phyloP scores from a whole-genome alignment of 1,284 basidiomycete genomes.

The Golubevia pallescens region DNA sequence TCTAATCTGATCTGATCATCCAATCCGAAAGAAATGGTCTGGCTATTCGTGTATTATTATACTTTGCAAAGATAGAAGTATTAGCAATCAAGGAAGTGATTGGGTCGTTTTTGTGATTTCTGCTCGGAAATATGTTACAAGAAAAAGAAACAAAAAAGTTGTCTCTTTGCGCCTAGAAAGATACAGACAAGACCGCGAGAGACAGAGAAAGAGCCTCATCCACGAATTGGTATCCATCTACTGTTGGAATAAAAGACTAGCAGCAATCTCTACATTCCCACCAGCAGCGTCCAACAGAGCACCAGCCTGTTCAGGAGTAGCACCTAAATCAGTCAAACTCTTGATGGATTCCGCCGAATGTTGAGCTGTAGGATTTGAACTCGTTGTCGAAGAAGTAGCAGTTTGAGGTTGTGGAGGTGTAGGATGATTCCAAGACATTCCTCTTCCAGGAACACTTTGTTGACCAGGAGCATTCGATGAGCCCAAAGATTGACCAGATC shows the following conservation, averaged over 20 bases:
- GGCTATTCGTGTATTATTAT: too few species aligned
- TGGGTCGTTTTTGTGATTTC: too few species aligned
- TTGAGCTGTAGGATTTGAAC: too few species aligned
- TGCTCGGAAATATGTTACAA: too few species aligned
- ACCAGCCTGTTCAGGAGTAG: constrained; percentile 76
- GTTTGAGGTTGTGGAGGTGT: too few species aligned
- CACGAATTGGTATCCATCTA: too few species aligned
- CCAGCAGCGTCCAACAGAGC: constrained; percentile 77
- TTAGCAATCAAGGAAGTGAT: not conserved
- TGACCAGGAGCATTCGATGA: not conserved
- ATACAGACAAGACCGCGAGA: too few species aligned
- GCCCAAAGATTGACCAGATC: constrained; percentile 47
- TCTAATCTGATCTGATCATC: constrained; percentile 29
- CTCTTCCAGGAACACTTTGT: not conserved
- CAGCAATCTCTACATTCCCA: constrained; percentile 87
- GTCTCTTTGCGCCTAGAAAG: too few species aligned
- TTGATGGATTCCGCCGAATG: too few species aligned
- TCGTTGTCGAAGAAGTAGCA: not conserved
- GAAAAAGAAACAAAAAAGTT: too few species aligned
- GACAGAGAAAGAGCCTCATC: too few species aligned
- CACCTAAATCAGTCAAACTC: constrained; percentile 69
- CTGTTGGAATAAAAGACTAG: constrained; percentile 77
- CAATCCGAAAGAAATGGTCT: too few species aligned
- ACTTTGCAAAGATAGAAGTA: not conserved
- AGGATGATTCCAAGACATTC: not conserved